phyloP scores from a whole-genome alignment of 1,284 basidiomycete genomes.

The Boletus smithii region DNA sequence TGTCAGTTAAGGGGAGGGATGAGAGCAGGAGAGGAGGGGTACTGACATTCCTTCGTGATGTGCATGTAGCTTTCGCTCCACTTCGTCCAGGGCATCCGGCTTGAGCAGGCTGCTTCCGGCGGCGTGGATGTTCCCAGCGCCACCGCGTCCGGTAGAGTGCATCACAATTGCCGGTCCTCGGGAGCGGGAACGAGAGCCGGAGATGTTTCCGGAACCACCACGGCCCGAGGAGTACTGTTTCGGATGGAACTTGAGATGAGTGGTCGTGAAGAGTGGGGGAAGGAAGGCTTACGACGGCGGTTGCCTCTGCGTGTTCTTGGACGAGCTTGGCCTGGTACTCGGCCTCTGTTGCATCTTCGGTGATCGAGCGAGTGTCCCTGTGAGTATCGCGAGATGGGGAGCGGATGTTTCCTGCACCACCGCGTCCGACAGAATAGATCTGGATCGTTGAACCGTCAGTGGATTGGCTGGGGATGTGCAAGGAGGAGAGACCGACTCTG shows the following conservation, averaged over 20 bases:
- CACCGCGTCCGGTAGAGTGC: conserved; percentile 64
- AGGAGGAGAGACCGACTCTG: conserved; percentile 28
- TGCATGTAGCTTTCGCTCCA: conserved; percentile 39
- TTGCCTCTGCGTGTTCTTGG: conserved; percentile 37
- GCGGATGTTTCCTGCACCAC: conserved; percentile 76
- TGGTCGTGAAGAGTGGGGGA: background rate
- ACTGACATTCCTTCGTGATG: conserved; percentile 45
- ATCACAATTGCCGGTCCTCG: conserved; percentile 31
- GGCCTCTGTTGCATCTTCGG: conserved; percentile 22
- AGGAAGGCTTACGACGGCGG: conserved; percentile 37
- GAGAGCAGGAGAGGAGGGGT: background rate
- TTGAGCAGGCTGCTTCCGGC: conserved; percentile 25
- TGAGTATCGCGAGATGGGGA: conserved; percentile 51
- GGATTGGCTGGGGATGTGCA: background rate
- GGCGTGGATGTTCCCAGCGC: conserved; percentile 59
- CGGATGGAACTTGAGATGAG: conserved; percentile 3
- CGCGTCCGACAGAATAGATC: conserved; percentile 66
- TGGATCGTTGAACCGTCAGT: conserved; percentile 22
- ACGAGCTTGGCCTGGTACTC: conserved; percentile 46
- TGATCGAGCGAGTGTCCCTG: conserved; percentile 37
- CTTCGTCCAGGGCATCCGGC: conserved; percentile 39
- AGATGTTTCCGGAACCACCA: conserved; percentile 33
- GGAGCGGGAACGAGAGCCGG: conserved; percentile 34
- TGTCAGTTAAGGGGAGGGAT: background rate
- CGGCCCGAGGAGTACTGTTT: conserved; percentile 47